These are phyloP conservation scores for Edaphochlamys debaryana DNA, from an alignment of 139 green algal genomes.

Conservation along the genomic window DNA sequence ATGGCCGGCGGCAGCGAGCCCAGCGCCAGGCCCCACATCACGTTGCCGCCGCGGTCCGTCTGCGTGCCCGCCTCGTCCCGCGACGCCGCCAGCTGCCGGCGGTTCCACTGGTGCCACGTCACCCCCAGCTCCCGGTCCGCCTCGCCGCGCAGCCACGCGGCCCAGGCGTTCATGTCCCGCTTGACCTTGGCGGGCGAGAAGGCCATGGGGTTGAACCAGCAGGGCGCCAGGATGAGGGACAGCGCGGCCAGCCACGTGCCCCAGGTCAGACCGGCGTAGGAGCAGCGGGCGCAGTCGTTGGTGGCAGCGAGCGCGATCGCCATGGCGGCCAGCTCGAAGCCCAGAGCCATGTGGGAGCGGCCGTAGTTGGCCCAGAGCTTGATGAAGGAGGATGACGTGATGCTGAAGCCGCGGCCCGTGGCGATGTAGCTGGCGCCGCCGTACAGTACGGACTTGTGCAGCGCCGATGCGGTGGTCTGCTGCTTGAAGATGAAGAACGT, in stretches of 20 bases:
- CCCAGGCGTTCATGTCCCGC: constrained; percentile 40
- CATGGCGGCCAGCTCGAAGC: constrained; percentile 63
- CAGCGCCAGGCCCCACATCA: constrained; percentile 9
- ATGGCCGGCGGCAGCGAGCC: constrained; percentile 22
- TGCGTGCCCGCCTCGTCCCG: constrained; percentile 43
- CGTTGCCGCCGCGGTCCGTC: constrained; percentile 47
- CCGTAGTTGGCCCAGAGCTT: constrained; percentile 70
- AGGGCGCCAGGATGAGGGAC: constrained; percentile 73
- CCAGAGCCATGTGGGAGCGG: constrained; percentile 78
- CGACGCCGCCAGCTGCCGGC: constrained; percentile 45
- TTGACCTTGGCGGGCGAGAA: constrained; percentile 47
- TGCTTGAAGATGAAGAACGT: constrained; percentile 80
- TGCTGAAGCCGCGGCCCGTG: constrained; percentile 78
- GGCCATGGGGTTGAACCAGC: constrained; percentile 70
- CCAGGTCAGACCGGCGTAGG: constrained; percentile 60
- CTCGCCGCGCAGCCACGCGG: constrained; percentile 49
- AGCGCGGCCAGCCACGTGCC: constrained; percentile 75
- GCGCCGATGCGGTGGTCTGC: constrained; percentile 72
- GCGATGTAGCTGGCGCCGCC: constrained; percentile 82
- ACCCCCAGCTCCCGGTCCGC: constrained; percentile 46
- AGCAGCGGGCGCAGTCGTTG: constrained; percentile 30
- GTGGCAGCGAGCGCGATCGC: constrained; percentile 20
- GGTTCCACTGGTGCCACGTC: constrained; percentile 57
- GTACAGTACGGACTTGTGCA: constrained; percentile 72
- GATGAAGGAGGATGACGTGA: constrained; percentile 76